These are phyloP conservation scores for Pulveroboletus sp. DNA, from an alignment of 768 basidiomycete genomes.

Conservation along the genomic window DNA sequence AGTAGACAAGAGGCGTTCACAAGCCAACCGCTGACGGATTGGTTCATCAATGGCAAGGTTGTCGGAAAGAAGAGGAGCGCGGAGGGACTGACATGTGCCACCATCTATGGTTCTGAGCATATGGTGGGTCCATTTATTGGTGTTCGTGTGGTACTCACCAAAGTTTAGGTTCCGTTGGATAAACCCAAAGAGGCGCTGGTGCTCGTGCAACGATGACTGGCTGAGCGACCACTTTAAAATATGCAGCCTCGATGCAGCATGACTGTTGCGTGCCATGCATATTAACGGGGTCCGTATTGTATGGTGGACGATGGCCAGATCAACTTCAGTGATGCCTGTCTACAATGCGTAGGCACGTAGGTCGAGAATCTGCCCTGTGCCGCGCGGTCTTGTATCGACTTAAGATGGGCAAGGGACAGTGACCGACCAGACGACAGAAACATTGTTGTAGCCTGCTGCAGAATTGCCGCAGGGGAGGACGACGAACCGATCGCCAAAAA, in stretches of 20 bases:
- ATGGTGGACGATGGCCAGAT: not conserved
- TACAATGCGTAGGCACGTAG: conserved; percentile 10
- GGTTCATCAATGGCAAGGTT: conserved; percentile 45
- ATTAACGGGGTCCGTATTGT: not conserved
- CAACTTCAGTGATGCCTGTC: not conserved
- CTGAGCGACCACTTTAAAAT: conserved; percentile 14
- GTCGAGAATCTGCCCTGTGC: not conserved
- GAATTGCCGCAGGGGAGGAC: conserved; percentile 2
- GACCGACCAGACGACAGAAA: not conserved
- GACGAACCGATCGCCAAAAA: not conserved
- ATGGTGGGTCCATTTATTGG: conserved; percentile 47
- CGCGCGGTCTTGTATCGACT: too few relatives aligned
- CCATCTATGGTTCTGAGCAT: conserved; percentile 65
- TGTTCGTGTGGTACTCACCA: not conserved
- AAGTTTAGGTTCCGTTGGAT: conserved; percentile 49
- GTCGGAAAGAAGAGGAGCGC: conserved; percentile 52
- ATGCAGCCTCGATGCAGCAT: too few relatives aligned
- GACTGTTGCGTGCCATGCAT: too few relatives aligned
- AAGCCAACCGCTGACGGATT: conserved; percentile 46
- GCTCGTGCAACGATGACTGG: conserved; percentile 45
- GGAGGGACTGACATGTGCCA: conserved; percentile 58
- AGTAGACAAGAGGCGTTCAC: conserved; percentile 50
- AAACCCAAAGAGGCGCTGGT: conserved; percentile 50
- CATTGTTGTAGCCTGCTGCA: not conserved
- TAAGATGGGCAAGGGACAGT: not conserved